Base-by-base conservation (phyloP, 2,329 filamentous ascomycete genomes). In the Trichoderma sp. region DNA sequence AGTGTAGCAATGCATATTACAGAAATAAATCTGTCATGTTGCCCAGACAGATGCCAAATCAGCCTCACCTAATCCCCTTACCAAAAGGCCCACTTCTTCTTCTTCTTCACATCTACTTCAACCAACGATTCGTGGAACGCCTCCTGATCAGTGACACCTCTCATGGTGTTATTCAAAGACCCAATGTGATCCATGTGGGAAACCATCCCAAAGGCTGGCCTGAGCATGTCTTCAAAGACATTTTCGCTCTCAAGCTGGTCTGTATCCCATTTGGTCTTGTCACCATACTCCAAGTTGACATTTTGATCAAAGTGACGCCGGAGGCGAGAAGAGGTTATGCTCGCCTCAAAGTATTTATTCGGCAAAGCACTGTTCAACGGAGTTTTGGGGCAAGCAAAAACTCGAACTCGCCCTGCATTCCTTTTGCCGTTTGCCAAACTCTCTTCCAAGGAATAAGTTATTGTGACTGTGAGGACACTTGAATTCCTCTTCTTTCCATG, bases 131-230 rank as follows among this genome's bases (percentile, higher is more conserved):
- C 68, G 22, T 69, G 66, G 15, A 48, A 50, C 3, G 58, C 64
- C 54, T 56, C 60, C 32, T 64, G 57, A 48, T 68, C 64, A 25
- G 64, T 56, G 15, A 67, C 60, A 0, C 68, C 68, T 48, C 73
- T 69, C 0, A 68, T 70, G 29, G 77, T 76, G 37, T 73, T 64
- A 39, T 78, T 79, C 2, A 68, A 70, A 4, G 54, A 37, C 0
- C 78, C 78, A 13, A 79, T 69, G 0, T 67, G 45, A 63, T 79
- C 77, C 75, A 79, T 77, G n/a, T 72, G 68, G 1, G 70, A 64
- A 12, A 79, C 67, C 73, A 79, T 77, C 2, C 66, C 69, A 6
- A 79, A 39, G 0, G 74, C 76, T 3, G 75, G 73, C 13, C 70
- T 68, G 50, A 73, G 77, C 5, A 80, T 69, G 12, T 72, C 70